phyloP scores from a whole-genome alignment of 495 filamentous ascomycete genomes.

The Aspergillus carlsbadensis region DNA sequence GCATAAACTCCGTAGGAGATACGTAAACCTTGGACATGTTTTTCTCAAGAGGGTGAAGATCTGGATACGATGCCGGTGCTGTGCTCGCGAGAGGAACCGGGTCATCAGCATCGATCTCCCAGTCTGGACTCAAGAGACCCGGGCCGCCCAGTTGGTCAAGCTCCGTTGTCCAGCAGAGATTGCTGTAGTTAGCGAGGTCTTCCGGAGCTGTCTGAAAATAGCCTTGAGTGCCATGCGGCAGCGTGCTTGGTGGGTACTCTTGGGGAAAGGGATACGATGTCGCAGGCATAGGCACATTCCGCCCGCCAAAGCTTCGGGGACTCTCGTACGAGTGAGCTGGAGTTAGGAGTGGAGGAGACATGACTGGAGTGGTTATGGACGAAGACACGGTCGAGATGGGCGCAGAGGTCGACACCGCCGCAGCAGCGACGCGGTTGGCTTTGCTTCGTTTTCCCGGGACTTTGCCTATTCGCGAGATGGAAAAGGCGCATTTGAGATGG shows the following conservation, averaged over 20 bases:
- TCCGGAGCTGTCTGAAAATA: neutral
- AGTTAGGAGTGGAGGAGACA: slow-evolving; percentile 1
- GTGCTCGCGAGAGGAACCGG: neutral
- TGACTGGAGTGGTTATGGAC: slow-evolving; percentile 8
- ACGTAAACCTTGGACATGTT: neutral
- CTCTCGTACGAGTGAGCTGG: neutral
- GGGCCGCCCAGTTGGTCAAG: neutral
- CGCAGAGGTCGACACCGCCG: slow-evolving; percentile 4
- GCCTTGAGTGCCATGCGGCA: neutral
- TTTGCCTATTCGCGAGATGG: slow-evolving; percentile 21
- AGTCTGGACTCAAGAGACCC: slow-evolving; percentile 11
- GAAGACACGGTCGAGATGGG: slow-evolving; percentile 5
- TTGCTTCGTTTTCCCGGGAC: slow-evolving; percentile 22
- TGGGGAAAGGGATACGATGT: neutral
- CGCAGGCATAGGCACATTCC: neutral
- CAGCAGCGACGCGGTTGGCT: slow-evolving; percentile 16
- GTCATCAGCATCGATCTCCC: slow-evolving; percentile 13
- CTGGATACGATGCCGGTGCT: neutral
- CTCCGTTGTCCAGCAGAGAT: slow-evolving; percentile 13
- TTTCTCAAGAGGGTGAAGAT: neutral
- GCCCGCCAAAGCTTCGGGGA: neutral
- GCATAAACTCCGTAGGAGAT: neutral
- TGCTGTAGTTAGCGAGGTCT: neutral
- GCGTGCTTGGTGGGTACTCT: neutral
- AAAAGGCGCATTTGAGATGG: slow-evolving; percentile 16